A percentile compares a stretch with the other conserved stretches of the same genome.
Evolutionary conservation across 2,329 filamentous ascomycete genomes (phyloP).

Genomic region (Neopestalotiopsis sp.): DNA sequence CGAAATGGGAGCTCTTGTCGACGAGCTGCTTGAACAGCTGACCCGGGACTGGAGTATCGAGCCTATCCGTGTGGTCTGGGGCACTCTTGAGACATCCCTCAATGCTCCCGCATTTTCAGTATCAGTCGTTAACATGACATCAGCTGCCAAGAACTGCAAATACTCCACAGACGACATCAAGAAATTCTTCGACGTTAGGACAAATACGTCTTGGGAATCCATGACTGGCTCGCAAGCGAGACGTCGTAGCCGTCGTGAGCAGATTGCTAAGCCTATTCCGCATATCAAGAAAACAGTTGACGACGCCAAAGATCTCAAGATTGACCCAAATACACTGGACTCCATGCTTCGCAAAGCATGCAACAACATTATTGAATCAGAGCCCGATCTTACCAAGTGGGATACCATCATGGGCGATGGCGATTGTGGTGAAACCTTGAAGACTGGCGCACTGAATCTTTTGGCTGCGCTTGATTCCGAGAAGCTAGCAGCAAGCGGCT

Average conservation of each 20-base stretch:
- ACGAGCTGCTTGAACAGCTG: slow-evolving; percentile 59
- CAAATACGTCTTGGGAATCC: slow-evolving; percentile 62
- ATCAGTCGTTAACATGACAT: slow-evolving; percentile 66
- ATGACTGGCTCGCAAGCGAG: slow-evolving; percentile 51
- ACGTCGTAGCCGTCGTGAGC: slow-evolving; percentile 44
- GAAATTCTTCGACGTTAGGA: slow-evolving; percentile 67
- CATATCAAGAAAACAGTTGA: slow-evolving; percentile 44
- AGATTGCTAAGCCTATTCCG: slow-evolving; percentile 46
- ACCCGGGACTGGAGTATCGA: slow-evolving; percentile 51
- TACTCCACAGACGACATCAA: slow-evolving; percentile 62
- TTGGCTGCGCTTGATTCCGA: slow-evolving; percentile 51
- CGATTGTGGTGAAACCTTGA: slow-evolving; percentile 68
- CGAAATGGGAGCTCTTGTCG: slow-evolving; percentile 59
- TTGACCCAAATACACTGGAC: slow-evolving; percentile 59
- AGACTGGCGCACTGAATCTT: slow-evolving; percentile 55
- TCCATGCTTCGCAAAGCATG: slow-evolving; percentile 61
- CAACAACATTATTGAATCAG: slow-evolving; percentile 58
- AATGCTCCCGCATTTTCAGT: slow-evolving; percentile 76
- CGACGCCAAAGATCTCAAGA: slow-evolving; percentile 47
- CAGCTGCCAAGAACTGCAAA: slow-evolving; percentile 48
- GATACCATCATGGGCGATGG: slow-evolving; percentile 70
- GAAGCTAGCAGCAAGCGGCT: slow-evolving; percentile 46
- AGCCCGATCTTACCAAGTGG: slow-evolving; percentile 68
- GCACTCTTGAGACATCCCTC: slow-evolving; percentile 73
- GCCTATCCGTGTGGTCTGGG: slow-evolving; percentile 62